A percentile compares a stretch with the other conserved stretches of the same genome.
These are phyloP conservation scores for Paraurostyla sp. DNA, from an alignment of 73 alveolate genomes.

Conservation along the genomic window DNA sequence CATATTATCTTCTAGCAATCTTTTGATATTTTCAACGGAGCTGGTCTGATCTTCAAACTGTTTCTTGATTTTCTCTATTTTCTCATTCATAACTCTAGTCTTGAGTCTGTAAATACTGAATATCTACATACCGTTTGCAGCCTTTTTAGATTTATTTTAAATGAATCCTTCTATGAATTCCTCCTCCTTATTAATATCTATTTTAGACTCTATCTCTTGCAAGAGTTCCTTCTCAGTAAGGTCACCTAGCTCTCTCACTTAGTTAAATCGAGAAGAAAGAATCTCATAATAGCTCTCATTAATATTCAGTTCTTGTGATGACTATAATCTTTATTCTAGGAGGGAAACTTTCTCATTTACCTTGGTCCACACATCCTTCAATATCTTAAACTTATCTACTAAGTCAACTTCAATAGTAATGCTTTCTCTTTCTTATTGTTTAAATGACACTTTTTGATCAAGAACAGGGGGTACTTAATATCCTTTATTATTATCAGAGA, in stretches of 20 bases:
- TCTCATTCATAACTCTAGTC: constrained; percentile 4
- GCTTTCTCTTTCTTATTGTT: neutral
- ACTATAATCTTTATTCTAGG: neutral
- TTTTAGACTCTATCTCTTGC: neutral
- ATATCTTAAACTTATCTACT: neutral
- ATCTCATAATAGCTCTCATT: neutral
- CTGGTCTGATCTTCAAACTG: neutral
- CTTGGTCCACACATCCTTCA: neutral
- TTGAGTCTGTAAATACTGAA: neutral
- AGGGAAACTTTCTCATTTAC: neutral
- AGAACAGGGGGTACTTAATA: neutral
- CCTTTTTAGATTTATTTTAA: neutral
- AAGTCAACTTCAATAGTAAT: neutral
- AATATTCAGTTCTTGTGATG: neutral
- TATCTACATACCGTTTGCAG: neutral
- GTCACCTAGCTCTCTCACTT: neutral
- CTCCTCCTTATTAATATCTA: neutral
- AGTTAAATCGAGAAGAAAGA: neutral
- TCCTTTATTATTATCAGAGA: neutral
- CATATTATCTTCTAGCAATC: neutral
- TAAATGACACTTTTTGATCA: neutral
- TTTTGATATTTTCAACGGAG: neutral
- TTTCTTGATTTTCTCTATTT: neutral
- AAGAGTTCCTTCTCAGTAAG: neutral
- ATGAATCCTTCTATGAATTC: neutral